Evolutionary conservation across 257 asterid species (phyloP).

Genomic region (Lavandula angustifolia): DNA sequence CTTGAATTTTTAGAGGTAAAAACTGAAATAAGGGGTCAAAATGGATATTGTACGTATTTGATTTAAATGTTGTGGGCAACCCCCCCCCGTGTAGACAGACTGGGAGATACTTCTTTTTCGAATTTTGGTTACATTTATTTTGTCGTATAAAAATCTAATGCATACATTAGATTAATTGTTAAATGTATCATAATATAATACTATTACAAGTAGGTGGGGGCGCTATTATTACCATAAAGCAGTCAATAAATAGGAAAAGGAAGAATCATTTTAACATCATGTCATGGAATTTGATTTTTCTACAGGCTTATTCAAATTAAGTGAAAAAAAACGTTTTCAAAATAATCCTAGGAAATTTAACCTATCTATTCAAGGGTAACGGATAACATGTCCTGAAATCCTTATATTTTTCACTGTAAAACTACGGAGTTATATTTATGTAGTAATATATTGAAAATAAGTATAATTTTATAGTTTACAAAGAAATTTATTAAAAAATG

Average conservation of each 20-base stretch:
- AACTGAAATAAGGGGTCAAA: neutral
- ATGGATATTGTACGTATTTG: neutral
- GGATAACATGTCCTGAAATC: too few relatives aligned
- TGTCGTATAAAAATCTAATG: neutral
- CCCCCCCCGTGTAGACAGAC: neutral
- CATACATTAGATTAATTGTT: constrained; percentile 9
- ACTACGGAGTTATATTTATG: too few relatives aligned
- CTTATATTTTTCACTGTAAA: too few relatives aligned
- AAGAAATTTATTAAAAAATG: too few relatives aligned
- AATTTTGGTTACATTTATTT: neutral
- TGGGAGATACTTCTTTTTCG: neutral
- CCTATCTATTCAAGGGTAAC: too few relatives aligned
- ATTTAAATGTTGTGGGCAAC: constrained; percentile 6
- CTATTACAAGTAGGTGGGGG: constrained; percentile 1
- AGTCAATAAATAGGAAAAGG: constrained; percentile 11
- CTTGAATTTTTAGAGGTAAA: neutral
- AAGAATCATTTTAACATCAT: neutral
- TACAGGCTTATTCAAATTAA: neutral
- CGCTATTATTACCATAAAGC: constrained; percentile 1
- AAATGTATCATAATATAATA: neutral
- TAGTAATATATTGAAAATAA: too few relatives aligned
- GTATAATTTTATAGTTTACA: too few relatives aligned
- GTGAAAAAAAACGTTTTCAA: neutral
- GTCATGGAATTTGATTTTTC: neutral
- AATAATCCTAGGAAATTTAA: neutral